Base-by-base conservation (phyloP, 1,284 basidiomycete species). In the Apiotrichum domesticum region DNA sequence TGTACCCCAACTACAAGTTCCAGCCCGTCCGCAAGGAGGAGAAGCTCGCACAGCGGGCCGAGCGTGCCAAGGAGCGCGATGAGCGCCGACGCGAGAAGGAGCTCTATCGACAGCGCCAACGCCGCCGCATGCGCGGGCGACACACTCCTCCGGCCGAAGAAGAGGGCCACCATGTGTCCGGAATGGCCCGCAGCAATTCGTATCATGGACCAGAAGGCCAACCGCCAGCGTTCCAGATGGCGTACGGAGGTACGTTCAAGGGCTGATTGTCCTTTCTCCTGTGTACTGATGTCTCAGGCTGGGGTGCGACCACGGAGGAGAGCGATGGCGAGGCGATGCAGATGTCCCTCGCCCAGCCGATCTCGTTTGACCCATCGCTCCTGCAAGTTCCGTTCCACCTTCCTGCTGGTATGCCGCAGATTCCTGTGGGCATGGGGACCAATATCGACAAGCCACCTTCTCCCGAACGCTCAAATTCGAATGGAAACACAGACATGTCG, bases 1-100 rank as follows among this genome's bases (percentile, higher is more conserved):
- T 76, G 62, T 87, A 86, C 65, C 90, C 90, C 0, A 78, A 80
- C 47, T 92, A 92, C 75, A 83, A 84, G 55, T 92, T 85, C 68
- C 78, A 81, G 54, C 89, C 89, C 0, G 77, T 81, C 71, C 85
- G 82, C 67, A 86, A 83, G 72, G 83, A 83, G 52, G 81, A 83
- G 49, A 87, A 85, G 72, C 76, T 79, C 39, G 79, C 78, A 32
- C 57, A 78, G 37, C 77, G 80, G 35, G 79, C 80, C 58, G 79
- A 81, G 47, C 59, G 53, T 35, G 65, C 70, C 37, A 52, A 62
- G 46, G 65, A 69, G 53, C 69, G 63, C 47, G 65, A 68, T 14
- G 64, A 62, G 10, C 54, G 50, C 6, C 67, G 64, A 35, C 59
- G 63, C 35, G 63, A 67, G 39, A 70, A 66, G 51, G 65, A 65